Percentiles rank a stretch among this genome's conserved stretches.
These are phyloP conservation scores for Epichloe elymi DNA, from an alignment of 2,329 filamentous ascomycete species.

Conservation along the genomic window DNA sequence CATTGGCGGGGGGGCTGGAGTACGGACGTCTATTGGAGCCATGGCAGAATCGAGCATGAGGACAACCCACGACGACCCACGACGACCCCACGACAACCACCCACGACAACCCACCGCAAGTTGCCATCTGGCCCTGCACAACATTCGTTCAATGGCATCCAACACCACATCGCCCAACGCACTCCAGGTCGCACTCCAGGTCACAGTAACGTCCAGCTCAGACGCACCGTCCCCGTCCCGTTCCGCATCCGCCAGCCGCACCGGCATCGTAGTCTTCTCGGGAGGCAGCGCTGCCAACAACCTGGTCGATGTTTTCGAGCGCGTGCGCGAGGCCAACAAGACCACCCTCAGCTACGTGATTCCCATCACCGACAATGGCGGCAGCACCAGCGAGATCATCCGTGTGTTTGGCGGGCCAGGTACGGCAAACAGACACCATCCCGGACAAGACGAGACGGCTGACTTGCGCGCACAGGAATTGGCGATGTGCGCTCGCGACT, in stretches of 20 bases:
- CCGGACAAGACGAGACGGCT: background rate
- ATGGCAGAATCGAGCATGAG: too few relatives aligned
- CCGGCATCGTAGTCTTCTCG: slow-evolving; percentile 67
- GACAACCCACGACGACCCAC: too few relatives aligned
- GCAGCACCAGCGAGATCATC: slow-evolving; percentile 85
- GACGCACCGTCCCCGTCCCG: too few relatives aligned
- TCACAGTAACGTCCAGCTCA: background rate
- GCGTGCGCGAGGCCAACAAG: slow-evolving; percentile 47
- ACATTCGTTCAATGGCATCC: background rate
- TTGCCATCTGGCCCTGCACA: too few relatives aligned
- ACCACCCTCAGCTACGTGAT: slow-evolving; percentile 74
- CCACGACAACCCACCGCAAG: too few relatives aligned
- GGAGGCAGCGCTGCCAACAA: slow-evolving; percentile 91
- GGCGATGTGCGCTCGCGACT: slow-evolving; percentile 45
- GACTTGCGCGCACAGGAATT: slow-evolving; percentile 36
- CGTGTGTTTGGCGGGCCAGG: slow-evolving; percentile 90
- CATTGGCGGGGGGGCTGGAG: too few relatives aligned
- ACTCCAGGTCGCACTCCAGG: background rate
- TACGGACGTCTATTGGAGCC: too few relatives aligned
- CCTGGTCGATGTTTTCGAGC: slow-evolving; percentile 78
- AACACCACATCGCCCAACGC: background rate
- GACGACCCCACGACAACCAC: too few relatives aligned
- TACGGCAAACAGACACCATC: slow-evolving; percentile 17
- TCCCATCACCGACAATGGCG: slow-evolving; percentile 91
- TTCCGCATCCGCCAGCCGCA: slow-evolving; percentile 3